Evolutionary conservation across 75 land plant genomes (phyloP), one percentile per base, ranked within the genome.

Genomic region (Adiantum capillusveneris): DNA sequence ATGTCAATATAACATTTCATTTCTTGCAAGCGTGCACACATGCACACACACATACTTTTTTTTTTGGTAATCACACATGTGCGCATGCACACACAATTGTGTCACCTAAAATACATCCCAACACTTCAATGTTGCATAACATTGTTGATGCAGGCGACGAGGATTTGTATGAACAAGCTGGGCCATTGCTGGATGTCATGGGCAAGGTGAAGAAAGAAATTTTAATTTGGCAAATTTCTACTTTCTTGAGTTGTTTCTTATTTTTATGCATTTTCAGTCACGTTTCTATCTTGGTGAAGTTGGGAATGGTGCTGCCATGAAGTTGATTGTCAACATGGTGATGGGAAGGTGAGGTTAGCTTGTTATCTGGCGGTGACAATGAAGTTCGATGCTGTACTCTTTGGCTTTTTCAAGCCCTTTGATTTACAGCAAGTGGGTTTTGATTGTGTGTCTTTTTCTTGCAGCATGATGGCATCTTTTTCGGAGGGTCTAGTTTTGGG

Each of bases 281-380:
- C 77, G 71, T 42, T 92, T 88, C 65, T 92, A 68, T 53, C 80
- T 92, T 37, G 94, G 92, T 3, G 89, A 82, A 14, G 86, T 88
- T 28, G 97, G 97, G 42, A 87, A 85, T 71, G 97, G 97, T 43
- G 97, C 94, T 62, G 77, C 81, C 11, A 92, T 92, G 97, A 92
- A 92, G 53, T 77, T 92, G 31, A 79, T 92, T 25, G 94, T 92
- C 46, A 92, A 92, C 72, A 92, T 92, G 97, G 78, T 92, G 16
- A 92, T 92, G 97, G 97, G 97, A 74, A 88, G 97, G 97, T 92
- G 16, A 65, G 71, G 51, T 9, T 36, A 45, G 9, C 9, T 34
- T 9, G 9, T 9, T 34, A 34, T 3, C 9, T 34, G 3, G 7
- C 37, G 3, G 37, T 34, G 37, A 3, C 37, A 9, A 3, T 34